These are phyloP conservation scores for Flaveria linearis DNA, from an alignment of 129 eudicot species.

Conservation along the genomic window DNA sequence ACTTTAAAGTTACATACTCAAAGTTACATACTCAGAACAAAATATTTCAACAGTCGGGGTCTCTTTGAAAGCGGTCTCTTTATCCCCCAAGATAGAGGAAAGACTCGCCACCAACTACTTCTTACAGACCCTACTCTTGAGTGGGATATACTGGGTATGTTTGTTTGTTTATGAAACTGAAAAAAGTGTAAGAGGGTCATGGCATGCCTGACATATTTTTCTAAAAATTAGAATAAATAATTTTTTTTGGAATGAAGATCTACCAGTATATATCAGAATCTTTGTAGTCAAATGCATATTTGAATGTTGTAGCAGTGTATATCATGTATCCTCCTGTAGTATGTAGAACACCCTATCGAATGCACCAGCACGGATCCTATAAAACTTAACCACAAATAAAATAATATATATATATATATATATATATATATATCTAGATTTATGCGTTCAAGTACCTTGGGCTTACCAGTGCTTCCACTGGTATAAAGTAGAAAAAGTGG, in stretches of 20 bases:
- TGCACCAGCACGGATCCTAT: conserved; percentile 11
- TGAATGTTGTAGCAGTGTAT: conserved; percentile 93
- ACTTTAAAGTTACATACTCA: too few species aligned
- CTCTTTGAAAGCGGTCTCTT: too few species aligned
- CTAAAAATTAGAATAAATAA: background rate
- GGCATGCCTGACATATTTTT: background rate
- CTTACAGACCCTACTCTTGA: too few species aligned
- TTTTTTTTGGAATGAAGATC: conserved; percentile 5
- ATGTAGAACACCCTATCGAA: conserved; percentile 86
- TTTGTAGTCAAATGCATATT: conserved; percentile 95
- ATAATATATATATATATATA: background rate
- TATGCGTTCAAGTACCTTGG: conserved; percentile 58
- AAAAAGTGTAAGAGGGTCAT: conserved; percentile 5
- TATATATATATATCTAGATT: background rate
- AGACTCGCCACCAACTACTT: too few species aligned
- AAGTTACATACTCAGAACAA: too few species aligned
- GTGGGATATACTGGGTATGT: too few species aligned
- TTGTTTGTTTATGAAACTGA: background rate
- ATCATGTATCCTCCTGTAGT: conserved; percentile 99
- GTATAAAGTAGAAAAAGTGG: conserved; percentile 96
- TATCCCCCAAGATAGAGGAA: too few species aligned
- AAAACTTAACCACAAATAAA: conserved; percentile 11
- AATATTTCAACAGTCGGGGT: too few species aligned
- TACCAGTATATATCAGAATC: conserved; percentile 91
- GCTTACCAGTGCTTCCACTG: conserved; percentile 99